phyloP scores from a whole-genome alignment of 2,329 filamentous ascomycete species.

The Teratosphaeria viscida region DNA sequence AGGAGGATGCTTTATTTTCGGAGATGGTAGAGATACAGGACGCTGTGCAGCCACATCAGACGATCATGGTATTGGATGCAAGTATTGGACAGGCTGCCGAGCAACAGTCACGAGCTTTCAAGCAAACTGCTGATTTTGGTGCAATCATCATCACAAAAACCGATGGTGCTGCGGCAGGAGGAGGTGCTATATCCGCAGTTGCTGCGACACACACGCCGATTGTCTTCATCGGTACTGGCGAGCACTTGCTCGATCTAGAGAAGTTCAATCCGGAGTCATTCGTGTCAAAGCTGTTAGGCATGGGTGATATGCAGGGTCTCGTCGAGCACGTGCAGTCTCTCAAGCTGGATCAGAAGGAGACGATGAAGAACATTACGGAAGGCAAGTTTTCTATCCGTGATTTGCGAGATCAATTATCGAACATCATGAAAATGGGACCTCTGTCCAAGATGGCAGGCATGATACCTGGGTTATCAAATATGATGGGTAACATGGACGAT shows the following conservation, averaged over 20 bases:
- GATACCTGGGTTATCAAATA: slow-evolving; percentile 87
- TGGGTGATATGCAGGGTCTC: slow-evolving; percentile 92
- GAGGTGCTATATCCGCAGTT: slow-evolving; percentile 94
- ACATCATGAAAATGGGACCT: slow-evolving; percentile 99
- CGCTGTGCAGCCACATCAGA: slow-evolving; percentile 86
- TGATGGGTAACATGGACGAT: slow-evolving; percentile 95
- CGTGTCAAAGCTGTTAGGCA: slow-evolving; percentile 84
- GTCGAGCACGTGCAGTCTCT: slow-evolving; percentile 95
- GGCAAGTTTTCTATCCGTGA: slow-evolving; percentile 94
- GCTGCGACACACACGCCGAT: slow-evolving; percentile 94
- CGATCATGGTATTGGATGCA: slow-evolving; percentile 94
- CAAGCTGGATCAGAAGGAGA: slow-evolving; percentile 95
- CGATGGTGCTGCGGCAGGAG: slow-evolving; percentile 87
- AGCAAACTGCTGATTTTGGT: slow-evolving; percentile 91
- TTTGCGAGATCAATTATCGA: slow-evolving; percentile 85
- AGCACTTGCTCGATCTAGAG: slow-evolving; percentile 93
- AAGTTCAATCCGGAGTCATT: slow-evolving; percentile 88
- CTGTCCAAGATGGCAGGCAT: slow-evolving; percentile 96
- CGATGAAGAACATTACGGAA: slow-evolving; percentile 96
- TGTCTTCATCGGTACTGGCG: slow-evolving; percentile 93
- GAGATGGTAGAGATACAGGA: slow-evolving; percentile 96
- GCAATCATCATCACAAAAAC: slow-evolving; percentile 99
- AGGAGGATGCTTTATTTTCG: slow-evolving; percentile 88
- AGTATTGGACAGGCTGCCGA: slow-evolving; percentile 96
- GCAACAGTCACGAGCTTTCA: slow-evolving; percentile 90